Base-by-base conservation (phyloP, 1,284 basidiomycete species). In the Ganoderma multipileum region DNA sequence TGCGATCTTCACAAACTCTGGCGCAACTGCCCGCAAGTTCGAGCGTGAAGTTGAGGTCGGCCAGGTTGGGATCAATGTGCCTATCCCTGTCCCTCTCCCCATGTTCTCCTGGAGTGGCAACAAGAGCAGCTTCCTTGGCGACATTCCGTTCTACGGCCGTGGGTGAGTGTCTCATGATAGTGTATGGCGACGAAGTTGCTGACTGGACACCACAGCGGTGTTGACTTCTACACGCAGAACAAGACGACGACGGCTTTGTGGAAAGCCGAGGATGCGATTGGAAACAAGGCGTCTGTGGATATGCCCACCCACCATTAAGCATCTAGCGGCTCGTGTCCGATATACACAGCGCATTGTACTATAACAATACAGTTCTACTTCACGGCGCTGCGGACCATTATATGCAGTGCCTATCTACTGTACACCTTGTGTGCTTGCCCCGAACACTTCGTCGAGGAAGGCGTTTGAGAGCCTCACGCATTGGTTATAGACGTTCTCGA, bases 1-100 rank as follows among this genome's bases (percentile, higher is more conserved):
- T n/a, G 94, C 96, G 28, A 96, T 98, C 78, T 99, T 98, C 81
- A 99, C 97, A 39, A 95, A 97, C 82, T 95, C 93, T 61, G 97
- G 97, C n/a, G 94, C 97, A 39, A 96, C 96, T 8, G 97, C 96
- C 26, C 90, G 97, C 70, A 95, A 94, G 81, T 99, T 98, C 73
- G 97, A 99, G 83, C 87, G 86, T 58, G 87, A 92, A 68, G 91
- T 97, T 69, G 94, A 98, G 72, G 92, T 95, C 63, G 97, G 97
- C 54, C 96, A 99, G 82, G 88, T 97, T 76, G 95, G 95, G 55
- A 90, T 99, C 81, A 99, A 99, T 78, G 93, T 97, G 2, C 92
- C 97, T 57, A 95, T 98, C 76, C 92, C 97, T 63, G 93, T 96
- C 4, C 95, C 96, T 57, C 84, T 94, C 61, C 93, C 92, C 12